Evolutionary conservation across 805 yeast genomes (phyloP), one percentile per base, ranked within the genome.

Genomic region (Pichia cephalocereana): DNA sequence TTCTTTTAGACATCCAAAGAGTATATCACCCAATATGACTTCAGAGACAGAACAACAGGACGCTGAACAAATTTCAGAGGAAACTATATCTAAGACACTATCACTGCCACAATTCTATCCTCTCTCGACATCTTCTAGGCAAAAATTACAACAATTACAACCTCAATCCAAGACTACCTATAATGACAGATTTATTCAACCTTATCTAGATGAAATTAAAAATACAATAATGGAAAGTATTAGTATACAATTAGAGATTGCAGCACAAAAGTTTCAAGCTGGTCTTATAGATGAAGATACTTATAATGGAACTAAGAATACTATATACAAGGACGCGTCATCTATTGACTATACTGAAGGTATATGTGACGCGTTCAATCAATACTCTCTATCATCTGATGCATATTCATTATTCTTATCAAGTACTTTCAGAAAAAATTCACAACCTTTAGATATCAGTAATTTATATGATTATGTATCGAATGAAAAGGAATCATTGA

Each of bases 91-190:
- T 4, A 23, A 23, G 7, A 15, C 17, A 15, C 6, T 34, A 10
- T 34, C 38, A 14, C 12, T 62, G 12, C 66, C 64, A 3, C 45
- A 54, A 1, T 56, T 58, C 47, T 62, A 53, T 40, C 66, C 66
- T 0, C 41, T 62, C 15, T 36, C 45, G 11, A 46, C 48, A 32
- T 44, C 42, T 26, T 50, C 52, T 31, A 55, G 45, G 36, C 12
- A 36, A 5, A 50, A 49, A 9, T 38, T 62, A 2, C 38, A 27
- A 32, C 31, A 30, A 15, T 8, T 15, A 2, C 28, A 40, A 6
- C 51, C 51, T 10, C 31, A 43, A 6, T 44, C 51, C 2, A 48
- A 48, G 23, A 32, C 46, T 4, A 18, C 45, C 2, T 48, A 48
- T 18, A 38, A 34, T 12, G 51, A 48, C 27, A 43, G 44, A 32